Evolutionary conservation across 2,329 filamentous ascomycete species (phyloP), one percentile per base, ranked within the genome.

Genomic region (Fusarium pininemorale): DNA sequence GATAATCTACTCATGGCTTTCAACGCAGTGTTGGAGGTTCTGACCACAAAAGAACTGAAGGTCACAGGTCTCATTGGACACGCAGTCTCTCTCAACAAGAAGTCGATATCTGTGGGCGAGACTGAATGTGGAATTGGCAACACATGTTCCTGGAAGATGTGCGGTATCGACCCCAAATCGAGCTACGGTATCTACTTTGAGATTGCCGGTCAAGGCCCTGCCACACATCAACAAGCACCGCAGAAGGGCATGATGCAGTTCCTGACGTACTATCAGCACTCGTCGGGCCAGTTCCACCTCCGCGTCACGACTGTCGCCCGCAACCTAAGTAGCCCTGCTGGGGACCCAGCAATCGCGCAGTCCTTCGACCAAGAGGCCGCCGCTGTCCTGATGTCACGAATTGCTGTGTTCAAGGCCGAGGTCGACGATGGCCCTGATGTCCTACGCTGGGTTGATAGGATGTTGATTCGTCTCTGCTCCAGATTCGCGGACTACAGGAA

Each of bases 111-210:
- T 4, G 96, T 99, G 18, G 96, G 96, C 60, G 96, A 99, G 85
- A 98, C 96, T 0, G 96, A 99, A 82, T 98, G 96, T 79, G 96
- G 96, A 79, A 98, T 99, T 78, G 96, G 96, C 74, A 98, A 98
- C 81, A 99, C 96, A 2, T 98, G 96, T 83, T 96, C 95, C 7
- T 99, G 96, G 96, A 99, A 99, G 85, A 98, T 99, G 96, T 98
- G 96, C 79, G 95, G 95, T 76, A 98, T 99, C 76, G 95, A 98
- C 78, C 96, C 96, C 16, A 93, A 91, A 63, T 91, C 96, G 38
- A 98, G 95, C 79, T 98, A 98, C 79, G 96, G 95, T 70, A 90
- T 99, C 72, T 99, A 98, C 85, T 99, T 98, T 78, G 96, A 99
- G 83, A 97, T 99, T 80, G 96, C 96, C 53, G 94, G 93, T 78